Evolutionary conservation across 306 rosid genomes (phyloP).

Genomic region (Quercus suber): DNA sequence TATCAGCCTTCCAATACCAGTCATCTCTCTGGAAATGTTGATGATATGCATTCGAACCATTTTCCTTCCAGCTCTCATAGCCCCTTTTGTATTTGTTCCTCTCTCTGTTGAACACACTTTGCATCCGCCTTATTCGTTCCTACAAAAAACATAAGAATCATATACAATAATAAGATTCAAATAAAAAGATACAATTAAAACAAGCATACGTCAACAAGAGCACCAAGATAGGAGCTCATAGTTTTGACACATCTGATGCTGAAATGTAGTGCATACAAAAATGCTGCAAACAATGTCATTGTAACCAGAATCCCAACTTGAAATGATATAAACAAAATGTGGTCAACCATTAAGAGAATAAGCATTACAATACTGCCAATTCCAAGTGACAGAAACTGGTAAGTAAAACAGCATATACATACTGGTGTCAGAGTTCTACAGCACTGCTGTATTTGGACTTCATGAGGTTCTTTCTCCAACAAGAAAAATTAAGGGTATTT

Average conservation of each 20-base stretch:
- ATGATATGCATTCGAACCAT: constrained; percentile 48
- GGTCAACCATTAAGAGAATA: background rate
- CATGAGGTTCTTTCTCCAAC: too few relatives aligned
- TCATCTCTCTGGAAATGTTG: constrained; percentile 90
- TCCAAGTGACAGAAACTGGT: too few relatives aligned
- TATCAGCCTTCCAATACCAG: constrained; percentile 95
- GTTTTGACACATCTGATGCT: background rate
- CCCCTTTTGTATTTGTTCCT: constrained; percentile 71
- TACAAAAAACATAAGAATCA: constrained; percentile 27
- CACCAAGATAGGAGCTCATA: background rate
- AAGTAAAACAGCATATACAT: too few relatives aligned
- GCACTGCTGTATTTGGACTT: too few relatives aligned
- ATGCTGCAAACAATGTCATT: background rate
- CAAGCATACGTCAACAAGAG: background rate
- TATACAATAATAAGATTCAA: constrained; percentile 7
- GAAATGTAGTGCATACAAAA: background rate
- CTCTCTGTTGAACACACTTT: constrained; percentile 95
- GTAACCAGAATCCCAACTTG: background rate
- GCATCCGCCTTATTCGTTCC: constrained; percentile 99
- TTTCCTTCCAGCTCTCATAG: constrained; percentile 88
- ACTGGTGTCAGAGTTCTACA: too few relatives aligned
- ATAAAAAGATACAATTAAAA: background rate
- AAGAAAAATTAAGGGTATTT: too few relatives aligned
- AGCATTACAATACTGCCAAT: too few relatives aligned
- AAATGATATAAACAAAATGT: background rate